These are phyloP conservation scores for Apophysomyces variabilis DNA, from an alignment of 371 early-diverging fungal genomes.

Conservation along the genomic window DNA sequence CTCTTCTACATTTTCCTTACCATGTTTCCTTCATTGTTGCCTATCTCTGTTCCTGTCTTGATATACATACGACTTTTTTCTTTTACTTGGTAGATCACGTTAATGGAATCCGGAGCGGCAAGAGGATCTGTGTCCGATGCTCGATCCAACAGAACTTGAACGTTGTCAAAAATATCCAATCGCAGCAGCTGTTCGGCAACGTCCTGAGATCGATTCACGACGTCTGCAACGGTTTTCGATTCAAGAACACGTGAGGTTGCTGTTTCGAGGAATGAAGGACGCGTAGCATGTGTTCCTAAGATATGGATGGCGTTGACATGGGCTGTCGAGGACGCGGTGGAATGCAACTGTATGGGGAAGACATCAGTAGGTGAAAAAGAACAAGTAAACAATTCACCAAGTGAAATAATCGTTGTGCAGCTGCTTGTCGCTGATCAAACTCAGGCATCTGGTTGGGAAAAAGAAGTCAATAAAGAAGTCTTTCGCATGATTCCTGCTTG, in stretches of 20 bases:
- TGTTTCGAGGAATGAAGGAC: constrained; percentile 50
- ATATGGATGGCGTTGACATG: constrained; percentile 60
- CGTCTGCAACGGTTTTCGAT: constrained; percentile 68
- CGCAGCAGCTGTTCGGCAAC: constrained; percentile 66
- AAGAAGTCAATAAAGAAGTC: background rate
- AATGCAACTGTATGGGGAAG: constrained; percentile 27
- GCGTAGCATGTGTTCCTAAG: constrained; percentile 49
- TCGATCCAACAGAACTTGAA: constrained; percentile 71
- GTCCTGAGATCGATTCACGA: constrained; percentile 64
- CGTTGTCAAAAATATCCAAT: constrained; percentile 77
- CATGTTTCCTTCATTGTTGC: constrained; percentile 83
- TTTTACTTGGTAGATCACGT: constrained; percentile 71
- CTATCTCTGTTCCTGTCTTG: constrained; percentile 84
- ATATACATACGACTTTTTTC: constrained; percentile 74
- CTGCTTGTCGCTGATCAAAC: constrained; percentile 23
- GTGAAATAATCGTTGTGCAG: constrained; percentile 35
- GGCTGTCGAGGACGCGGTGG: constrained; percentile 42
- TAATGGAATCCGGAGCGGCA: constrained; percentile 60
- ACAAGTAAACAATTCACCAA: constrained; percentile 27
- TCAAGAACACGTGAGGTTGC: constrained; percentile 43
- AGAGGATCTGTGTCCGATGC: constrained; percentile 52
- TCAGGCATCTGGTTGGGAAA: constrained; percentile 4
- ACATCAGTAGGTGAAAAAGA: background rate
- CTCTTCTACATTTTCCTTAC: constrained; percentile 65
- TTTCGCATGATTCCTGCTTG: too few species aligned